phyloP scores from a whole-genome alignment of 306 rosid species.

The Lablab purpureus region DNA sequence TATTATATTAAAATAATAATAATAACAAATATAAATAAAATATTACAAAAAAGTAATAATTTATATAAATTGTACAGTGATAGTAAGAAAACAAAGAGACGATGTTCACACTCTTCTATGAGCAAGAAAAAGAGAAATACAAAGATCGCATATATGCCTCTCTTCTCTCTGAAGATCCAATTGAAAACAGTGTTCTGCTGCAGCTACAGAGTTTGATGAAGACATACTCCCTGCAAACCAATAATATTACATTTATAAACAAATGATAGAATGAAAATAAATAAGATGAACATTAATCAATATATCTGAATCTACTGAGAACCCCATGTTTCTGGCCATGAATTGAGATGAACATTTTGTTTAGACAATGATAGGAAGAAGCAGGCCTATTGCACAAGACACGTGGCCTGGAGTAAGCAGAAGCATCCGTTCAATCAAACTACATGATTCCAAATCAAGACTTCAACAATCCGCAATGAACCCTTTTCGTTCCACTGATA shows the following conservation, averaged over 20 bases:
- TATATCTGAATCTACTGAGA: no score
- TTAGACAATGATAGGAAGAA: slow-evolving; percentile 79
- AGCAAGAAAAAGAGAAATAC: slow-evolving; percentile 69
- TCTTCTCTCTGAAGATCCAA: slow-evolving; percentile 82
- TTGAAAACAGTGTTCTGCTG: slow-evolving; percentile 75
- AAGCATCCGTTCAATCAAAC: slow-evolving; percentile 73
- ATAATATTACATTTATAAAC: slow-evolving; percentile 47
- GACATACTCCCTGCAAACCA: slow-evolving; percentile 71
- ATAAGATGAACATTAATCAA: slow-evolving; percentile 37
- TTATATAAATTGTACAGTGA: no score
- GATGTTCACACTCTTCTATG: slow-evolving; percentile 59
- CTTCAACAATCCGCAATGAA: slow-evolving; percentile 53
- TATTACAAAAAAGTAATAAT: no score
- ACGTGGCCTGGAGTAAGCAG: slow-evolving; percentile 72
- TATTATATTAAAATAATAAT: no score
- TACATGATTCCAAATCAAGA: slow-evolving; percentile 67
- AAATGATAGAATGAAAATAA: slow-evolving; percentile 30
- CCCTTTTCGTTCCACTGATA: slow-evolving; percentile 50
- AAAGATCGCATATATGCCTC: slow-evolving; percentile 84
- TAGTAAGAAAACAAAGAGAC: no score
- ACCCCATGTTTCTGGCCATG: slow-evolving; percentile 54
- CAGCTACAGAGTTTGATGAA: slow-evolving; percentile 79
- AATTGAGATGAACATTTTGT: slow-evolving; percentile 59
- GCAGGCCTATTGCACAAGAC: slow-evolving; percentile 69
- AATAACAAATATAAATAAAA: no score